phyloP scores from a whole-genome alignment of 176 grass and related monocot species.

The Tillandsia leiboldiana region DNA sequence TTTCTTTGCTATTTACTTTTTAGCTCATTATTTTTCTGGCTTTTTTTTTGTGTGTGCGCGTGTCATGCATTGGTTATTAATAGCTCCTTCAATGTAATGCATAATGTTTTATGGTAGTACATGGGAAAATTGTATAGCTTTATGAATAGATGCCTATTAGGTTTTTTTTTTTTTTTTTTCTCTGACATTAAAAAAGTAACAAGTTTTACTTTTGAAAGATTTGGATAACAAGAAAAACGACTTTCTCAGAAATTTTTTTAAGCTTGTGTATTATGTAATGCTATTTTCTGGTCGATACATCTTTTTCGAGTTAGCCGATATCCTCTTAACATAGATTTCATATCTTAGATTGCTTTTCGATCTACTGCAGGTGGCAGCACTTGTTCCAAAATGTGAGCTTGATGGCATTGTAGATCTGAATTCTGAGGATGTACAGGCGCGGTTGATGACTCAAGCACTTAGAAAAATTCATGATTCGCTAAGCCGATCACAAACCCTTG shows the following conservation, averaged over 20 bases:
- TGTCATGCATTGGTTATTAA: background rate
- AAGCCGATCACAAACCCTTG: conserved; percentile 52
- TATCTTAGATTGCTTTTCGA: conserved; percentile 8
- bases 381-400: conserved; percentile 72
- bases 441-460: conserved; percentile 82
- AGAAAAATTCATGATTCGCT: conserved; percentile 79
- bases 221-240: too few relatives aligned
- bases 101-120: background rate
- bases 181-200: too few relatives aligned
- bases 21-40: background rate
- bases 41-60: background rate
- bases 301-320: too few relatives aligned
- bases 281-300: too few relatives aligned
- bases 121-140: background rate
- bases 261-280: too few relatives aligned
- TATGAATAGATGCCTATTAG: too few relatives aligned
- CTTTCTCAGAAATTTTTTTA: too few relatives aligned
- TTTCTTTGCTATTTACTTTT: conserved; percentile 5
- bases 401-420: conserved; percentile 44
- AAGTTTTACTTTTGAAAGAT: too few relatives aligned
- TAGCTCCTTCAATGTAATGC: background rate
- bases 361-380: conserved; percentile 72
- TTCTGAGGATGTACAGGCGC: conserved; percentile 55
- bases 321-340: background rate
- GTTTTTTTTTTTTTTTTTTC: too few relatives aligned